Base-by-base conservation (phyloP, 2,329 filamentous ascomycete species). In the Fusarium sp. region DNA sequence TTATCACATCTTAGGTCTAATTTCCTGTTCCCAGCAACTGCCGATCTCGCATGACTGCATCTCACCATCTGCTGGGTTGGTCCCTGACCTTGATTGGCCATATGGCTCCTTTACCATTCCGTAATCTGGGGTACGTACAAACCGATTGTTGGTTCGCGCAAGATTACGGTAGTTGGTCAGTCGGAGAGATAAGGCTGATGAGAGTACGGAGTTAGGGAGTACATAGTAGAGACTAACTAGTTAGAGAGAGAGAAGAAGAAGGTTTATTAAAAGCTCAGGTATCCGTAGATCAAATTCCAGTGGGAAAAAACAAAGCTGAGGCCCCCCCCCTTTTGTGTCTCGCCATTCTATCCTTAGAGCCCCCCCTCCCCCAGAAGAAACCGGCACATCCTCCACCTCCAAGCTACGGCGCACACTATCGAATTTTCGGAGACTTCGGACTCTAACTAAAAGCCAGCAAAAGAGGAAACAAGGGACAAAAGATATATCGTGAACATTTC, bases 341-440 rank as follows among this genome's bases (percentile, higher is more conserved):
- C 33, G 15, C 7, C 14, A 17, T 37, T n/a, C 33, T n/a, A n/a
- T n/a, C n/a, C n/a, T n/a, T 37, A 37, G 33, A n/a, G 8, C 33
- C 6, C 33, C 33, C 15, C 33, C 9, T n/a, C 33, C 33, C 33
- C 33, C 33, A 9, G 11, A 32, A 13, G 30, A 32, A 32, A 32
- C 30, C 30, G 30, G 30, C 30, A 32, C 30, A 11, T 28, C 30
- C 30, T 32, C 30, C 28, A 28, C 28, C 28, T 32, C 30, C 30
- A 51, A 58, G 46, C 59, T 58, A 64, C 52, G 43, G 52, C 22
- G 45, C 32, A 61, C 45, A 51, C 51, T 48, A 62, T 47, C 44
- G 56, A 43, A 26, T 28, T 28, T 28, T 40, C 41, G 41, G 41
- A 58, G 41, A 30, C 26, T 46, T 58, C 50, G 33, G 55, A n/a